Evolutionary conservation across 2,329 filamentous ascomycete genomes (phyloP).

Genomic region (Apiospora sp.): DNA sequence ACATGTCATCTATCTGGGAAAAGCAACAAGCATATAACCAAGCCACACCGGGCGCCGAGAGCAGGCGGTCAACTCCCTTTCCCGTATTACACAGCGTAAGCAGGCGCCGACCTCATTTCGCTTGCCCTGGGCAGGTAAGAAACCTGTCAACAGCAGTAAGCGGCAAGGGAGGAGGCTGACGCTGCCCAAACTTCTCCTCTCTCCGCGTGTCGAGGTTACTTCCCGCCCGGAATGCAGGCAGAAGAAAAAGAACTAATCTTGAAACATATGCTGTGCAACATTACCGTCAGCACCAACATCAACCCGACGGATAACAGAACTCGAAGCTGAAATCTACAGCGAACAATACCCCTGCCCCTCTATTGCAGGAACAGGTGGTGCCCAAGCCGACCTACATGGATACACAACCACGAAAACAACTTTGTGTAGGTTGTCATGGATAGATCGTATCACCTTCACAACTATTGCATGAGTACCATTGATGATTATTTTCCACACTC

Average conservation of each 20-base stretch:
- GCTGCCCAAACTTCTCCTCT: not conserved
- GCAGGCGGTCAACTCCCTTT: not conserved
- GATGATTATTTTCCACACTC: not conserved
- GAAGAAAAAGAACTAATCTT: not conserved
- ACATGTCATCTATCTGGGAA: not conserved
- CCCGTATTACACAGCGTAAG: not conserved
- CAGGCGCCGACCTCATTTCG: not conserved
- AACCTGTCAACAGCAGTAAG: not conserved
- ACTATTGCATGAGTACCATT: not conserved
- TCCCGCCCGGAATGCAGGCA: not conserved
- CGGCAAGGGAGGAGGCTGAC: not conserved
- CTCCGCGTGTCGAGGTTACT: not conserved
- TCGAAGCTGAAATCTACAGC: not conserved
- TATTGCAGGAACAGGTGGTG: not conserved
- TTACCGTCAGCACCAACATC: not conserved
- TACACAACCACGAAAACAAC: too few relatives aligned
- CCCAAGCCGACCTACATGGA: not conserved
- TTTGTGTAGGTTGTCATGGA: not conserved
- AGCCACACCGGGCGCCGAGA: not conserved
- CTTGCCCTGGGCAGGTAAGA: not conserved
- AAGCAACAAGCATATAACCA: not conserved
- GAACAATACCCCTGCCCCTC: not conserved
- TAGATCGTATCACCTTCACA: not conserved
- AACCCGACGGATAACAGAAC: not conserved
- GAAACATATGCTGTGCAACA: constrained; percentile 14